phyloP scores from a whole-genome alignment of 345 rosid species.

The Turnera subulata region DNA sequence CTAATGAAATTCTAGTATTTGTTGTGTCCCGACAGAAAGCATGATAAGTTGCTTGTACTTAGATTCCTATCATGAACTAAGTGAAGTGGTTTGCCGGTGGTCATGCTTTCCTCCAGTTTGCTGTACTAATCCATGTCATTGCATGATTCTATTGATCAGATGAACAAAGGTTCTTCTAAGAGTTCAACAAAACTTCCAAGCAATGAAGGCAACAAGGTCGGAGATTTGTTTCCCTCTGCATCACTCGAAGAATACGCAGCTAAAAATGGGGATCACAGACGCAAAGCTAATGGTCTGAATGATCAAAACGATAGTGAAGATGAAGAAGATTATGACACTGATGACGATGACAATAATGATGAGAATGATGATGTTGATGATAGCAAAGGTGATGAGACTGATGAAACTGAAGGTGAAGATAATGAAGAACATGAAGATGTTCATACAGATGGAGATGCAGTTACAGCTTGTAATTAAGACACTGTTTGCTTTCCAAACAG shows the following conservation, averaged over 20 bases:
- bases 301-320: not conserved
- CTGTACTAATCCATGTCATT: conserved; percentile 10
- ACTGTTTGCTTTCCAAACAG: not conserved
- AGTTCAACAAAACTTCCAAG: conserved; percentile 33
- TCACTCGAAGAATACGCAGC: conserved; percentile 72
- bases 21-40: too few species aligned
- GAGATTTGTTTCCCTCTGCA: conserved; percentile 64
- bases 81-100: too few species aligned
- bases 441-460: conserved; percentile 15
- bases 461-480: conserved; percentile 5
- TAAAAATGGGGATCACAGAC: conserved; percentile 15
- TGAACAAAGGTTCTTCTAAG: conserved; percentile 53
- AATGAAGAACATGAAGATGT: conserved; percentile 9
- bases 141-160: conserved; percentile 31
- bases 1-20: too few species aligned
- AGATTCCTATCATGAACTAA: too few species aligned
- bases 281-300: not conserved
- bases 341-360: conserved; percentile 17
- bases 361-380: conserved; percentile 18
- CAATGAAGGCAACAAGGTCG: conserved; percentile 60
- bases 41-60: too few species aligned
- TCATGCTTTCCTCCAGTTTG: too few species aligned
- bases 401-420: not conserved
- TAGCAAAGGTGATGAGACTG: not conserved
- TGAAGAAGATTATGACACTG: conserved; percentile 22